Evolutionary conservation across 345 rosid species (phyloP).

Genomic region (Syzygium aqueum): DNA sequence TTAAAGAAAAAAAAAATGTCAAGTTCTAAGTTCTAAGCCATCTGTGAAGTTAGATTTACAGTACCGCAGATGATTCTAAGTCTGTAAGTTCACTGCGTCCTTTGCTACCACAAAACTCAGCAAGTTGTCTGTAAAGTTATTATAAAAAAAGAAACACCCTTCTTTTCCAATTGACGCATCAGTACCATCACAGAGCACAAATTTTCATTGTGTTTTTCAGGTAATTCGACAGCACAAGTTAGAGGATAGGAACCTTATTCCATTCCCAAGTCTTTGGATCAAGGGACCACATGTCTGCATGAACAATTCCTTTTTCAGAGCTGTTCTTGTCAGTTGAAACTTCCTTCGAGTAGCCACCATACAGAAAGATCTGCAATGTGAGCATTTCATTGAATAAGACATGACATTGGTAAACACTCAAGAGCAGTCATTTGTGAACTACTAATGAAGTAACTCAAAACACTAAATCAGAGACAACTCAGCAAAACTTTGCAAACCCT

Average conservation of each 20-base stretch:
- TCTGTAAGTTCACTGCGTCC: neutral
- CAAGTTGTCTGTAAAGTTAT: neutral
- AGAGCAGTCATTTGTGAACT: neutral
- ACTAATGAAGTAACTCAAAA: neutral
- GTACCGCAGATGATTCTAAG: neutral
- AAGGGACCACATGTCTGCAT: slow-evolving; percentile 93
- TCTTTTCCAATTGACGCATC: neutral
- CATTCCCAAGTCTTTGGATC: slow-evolving; percentile 99
- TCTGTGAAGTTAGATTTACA: neutral
- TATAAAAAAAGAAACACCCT: neutral
- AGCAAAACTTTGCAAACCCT: neutral
- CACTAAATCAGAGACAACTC: neutral
- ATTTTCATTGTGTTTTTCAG: neutral
- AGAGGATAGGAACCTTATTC: slow-evolving; percentile 62
- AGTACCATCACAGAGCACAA: neutral
- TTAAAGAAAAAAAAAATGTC: neutral
- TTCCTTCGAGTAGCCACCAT: slow-evolving; percentile 95
- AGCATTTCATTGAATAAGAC: neutral
- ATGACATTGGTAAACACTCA: neutral
- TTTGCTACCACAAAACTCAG: neutral
- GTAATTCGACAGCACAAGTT: neutral
- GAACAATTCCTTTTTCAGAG: slow-evolving; percentile 89
- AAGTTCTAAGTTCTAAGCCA: no score
- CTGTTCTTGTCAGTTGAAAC: slow-evolving; percentile 64
- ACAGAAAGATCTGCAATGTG: slow-evolving; percentile 56